phyloP scores from a whole-genome alignment of 2,329 filamentous ascomycete species.

The Colletotrichum phormii region DNA sequence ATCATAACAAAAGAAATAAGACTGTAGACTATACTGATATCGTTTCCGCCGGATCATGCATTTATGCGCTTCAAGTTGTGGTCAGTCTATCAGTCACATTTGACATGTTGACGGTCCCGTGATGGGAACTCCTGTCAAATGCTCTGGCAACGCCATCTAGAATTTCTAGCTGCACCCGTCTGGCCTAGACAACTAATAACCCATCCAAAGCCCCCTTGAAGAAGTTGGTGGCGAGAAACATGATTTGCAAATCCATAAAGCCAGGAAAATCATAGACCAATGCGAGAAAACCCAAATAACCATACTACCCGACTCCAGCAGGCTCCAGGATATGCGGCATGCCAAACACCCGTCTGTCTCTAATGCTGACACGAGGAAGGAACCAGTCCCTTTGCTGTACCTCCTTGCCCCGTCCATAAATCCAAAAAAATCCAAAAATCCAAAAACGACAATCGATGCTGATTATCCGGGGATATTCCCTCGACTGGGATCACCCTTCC shows the following conservation, averaged over 20 bases:
- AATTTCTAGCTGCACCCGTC: not conserved
- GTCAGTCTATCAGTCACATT: not conserved
- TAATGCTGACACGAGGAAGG: constrained; percentile 20
- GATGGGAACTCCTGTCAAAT: constrained; percentile 16
- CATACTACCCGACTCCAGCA: constrained; percentile 32
- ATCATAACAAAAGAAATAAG: not conserved
- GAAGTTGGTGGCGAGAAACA: not conserved
- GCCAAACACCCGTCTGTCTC: constrained; percentile 16
- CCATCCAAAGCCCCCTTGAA: not conserved
- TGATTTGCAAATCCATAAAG: constrained; percentile 3
- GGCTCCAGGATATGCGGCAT: constrained; percentile 24
- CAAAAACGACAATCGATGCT: constrained; percentile 14
- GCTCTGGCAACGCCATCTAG: not conserved
- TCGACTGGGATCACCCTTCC: not conserved
- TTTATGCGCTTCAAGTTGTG: constrained; percentile 3
- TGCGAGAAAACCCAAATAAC: constrained; percentile 20
- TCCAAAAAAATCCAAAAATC: not conserved
- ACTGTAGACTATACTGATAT: not conserved
- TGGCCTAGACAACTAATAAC: not conserved
- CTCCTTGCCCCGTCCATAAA: not conserved
- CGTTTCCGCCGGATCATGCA: constrained; percentile 28
- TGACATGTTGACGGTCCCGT: not conserved
- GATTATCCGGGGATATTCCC: constrained; percentile 1
- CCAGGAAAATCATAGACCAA: constrained; percentile 1
- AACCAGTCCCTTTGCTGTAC: constrained; percentile 11